phyloP scores from a whole-genome alignment of 768 basidiomycete species.

The Mycena albidolilacea region DNA sequence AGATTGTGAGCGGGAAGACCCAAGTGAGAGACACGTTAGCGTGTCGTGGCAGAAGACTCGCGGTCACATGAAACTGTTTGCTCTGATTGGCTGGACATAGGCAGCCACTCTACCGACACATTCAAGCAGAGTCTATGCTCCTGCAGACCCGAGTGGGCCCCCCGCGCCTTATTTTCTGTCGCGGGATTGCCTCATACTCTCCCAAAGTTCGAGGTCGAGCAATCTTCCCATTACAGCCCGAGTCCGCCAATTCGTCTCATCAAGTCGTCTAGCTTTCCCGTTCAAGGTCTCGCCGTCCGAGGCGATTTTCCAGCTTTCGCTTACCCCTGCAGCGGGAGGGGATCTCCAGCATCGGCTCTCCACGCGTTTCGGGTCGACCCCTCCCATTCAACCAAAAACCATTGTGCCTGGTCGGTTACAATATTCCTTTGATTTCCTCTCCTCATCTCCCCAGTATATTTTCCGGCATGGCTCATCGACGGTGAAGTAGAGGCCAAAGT shows the following conservation, averaged over 20 bases:
- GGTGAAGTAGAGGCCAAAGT: conserved; percentile 63
- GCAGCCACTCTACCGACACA: not conserved
- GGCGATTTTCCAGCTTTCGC: conserved; percentile 3
- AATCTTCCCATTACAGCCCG: not conserved
- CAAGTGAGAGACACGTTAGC: conserved; percentile 1
- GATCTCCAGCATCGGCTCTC: not conserved
- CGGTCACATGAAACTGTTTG: conserved; percentile 1
- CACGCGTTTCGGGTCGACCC: not conserved
- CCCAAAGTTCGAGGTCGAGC: conserved; percentile 34
- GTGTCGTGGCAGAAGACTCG: not conserved
- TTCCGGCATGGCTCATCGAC: conserved; percentile 75
- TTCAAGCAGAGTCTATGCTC: not conserved
- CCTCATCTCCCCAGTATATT: conserved; percentile 66
- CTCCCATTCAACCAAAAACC: conserved; percentile 8
- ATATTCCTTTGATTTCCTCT: conserved; percentile 54
- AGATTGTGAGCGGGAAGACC: no score
- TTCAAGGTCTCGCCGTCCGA: conserved; percentile 26
- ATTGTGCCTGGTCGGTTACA: conserved; percentile 49
- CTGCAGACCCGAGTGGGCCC: not conserved
- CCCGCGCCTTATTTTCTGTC: not conserved
- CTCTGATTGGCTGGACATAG: no score
- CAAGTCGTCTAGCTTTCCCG: conserved; percentile 25
- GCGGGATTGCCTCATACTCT: conserved; percentile 22
- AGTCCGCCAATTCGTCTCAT: conserved; percentile 10
- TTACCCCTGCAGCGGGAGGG: not conserved